phyloP scores from a whole-genome alignment of 1,284 basidiomycete genomes.

The Cutaneotrichosporon cyanovorans region DNA sequence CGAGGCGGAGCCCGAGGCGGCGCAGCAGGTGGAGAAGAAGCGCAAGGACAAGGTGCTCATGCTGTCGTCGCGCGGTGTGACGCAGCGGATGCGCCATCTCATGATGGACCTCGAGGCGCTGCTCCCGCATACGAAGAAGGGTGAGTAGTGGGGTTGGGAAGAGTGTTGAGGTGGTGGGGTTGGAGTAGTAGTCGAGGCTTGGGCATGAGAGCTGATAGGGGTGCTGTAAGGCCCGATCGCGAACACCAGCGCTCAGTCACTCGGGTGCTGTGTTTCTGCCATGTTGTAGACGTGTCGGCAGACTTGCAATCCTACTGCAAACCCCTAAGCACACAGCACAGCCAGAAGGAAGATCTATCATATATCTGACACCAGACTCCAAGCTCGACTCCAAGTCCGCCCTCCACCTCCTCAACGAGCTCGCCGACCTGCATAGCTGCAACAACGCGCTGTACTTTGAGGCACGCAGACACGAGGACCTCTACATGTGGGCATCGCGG shows the following conservation, averaged over 20 bases:
- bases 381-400: constrained; percentile 97
- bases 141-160: constrained; percentile 55
- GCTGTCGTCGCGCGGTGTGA: constrained; percentile 88
- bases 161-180: too few species aligned
- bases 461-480: constrained; percentile 86
- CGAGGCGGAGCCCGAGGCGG: constrained; percentile 5
- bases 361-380: constrained; percentile 60
- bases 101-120: constrained; percentile 90
- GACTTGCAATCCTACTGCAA: background rate
- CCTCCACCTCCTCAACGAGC: constrained; percentile 85
- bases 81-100: constrained; percentile 92
- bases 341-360: too few species aligned
- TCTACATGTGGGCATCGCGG: constrained; percentile 95
- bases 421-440: constrained; percentile 96
- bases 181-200: too few species aligned
- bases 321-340: too few species aligned
- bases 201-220: too few species aligned
- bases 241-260: too few species aligned
- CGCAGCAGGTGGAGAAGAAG: constrained; percentile 27
- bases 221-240: too few species aligned
- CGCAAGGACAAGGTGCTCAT: constrained; percentile 67
- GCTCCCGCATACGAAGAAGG: constrained; percentile 94
- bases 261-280: too few species aligned
- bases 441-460: constrained; percentile 98
- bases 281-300: background rate